Evolutionary conservation across 805 yeast species (phyloP), one percentile per base, ranked within the genome.

Genomic region (Yamadazyma ubonensis): DNA sequence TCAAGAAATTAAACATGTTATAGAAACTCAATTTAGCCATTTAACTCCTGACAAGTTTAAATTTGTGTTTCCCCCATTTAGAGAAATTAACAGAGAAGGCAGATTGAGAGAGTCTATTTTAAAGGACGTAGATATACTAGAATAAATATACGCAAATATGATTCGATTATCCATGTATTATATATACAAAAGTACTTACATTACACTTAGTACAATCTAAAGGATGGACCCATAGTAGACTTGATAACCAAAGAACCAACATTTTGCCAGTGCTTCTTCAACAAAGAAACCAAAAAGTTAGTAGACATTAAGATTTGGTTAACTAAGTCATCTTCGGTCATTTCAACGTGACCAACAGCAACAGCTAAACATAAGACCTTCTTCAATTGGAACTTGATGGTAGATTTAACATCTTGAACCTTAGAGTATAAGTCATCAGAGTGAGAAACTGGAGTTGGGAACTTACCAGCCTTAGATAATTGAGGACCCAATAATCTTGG

Each of bases 191-290:
- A 23, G n/a, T n/a, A n/a, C n/a, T n/a, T n/a, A 23, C n/a, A 10
- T 10, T 10, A 36, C 29, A 44, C 67, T 77, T 90, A 93, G 93
- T 93, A 93, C 73, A 93, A 83, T 86, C 98, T 90, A 95, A 83
- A 88, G 71, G 98, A 86, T 73, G 98, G 99, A 79, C 99, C 99
- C 99, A 93, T 93, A 75, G 98, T 81, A 53, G 96, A 88, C 82
- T 93, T 93, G 81, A 93, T 84, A 70, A 90, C 97, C 75, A 93
- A 79, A 68, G 99, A 93, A 66, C 99, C 99, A 70, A 93, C 97
- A 78, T 93, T 93, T 83, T 93, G 99, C 99, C 99, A 93, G 96
- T 93, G 88, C 91, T 93, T 93, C 96, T 93, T 93, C 75, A 93
- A 83, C 76, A 93, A 79, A 58, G 99, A 93, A 60, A 93, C 99